A percentile compares a stretch with the other conserved stretches of the same genome.
Conservation (phyloP, 2,329 filamentous ascomycete species). For the Fusarium brevicatenulatum region DNA sequence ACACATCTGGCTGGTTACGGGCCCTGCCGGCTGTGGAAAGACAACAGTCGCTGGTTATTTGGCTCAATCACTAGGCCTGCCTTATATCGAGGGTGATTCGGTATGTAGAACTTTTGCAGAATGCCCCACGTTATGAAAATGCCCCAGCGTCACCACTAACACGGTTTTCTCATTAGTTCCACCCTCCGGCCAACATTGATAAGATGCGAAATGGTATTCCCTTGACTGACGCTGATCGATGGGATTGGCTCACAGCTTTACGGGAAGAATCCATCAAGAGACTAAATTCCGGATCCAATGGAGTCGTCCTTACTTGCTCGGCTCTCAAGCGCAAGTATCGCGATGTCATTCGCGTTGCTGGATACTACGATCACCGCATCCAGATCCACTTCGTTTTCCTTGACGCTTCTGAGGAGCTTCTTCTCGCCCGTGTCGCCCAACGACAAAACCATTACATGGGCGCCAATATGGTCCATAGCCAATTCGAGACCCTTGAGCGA, state of each 20-base stretch:
- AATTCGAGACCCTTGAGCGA: constrained; percentile 87
- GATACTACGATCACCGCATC: constrained; percentile 78
- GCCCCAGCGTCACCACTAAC: constrained; percentile 38
- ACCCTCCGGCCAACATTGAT: constrained; percentile 80
- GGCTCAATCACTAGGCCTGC: constrained; percentile 69
- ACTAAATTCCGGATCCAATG: constrained; percentile 66
- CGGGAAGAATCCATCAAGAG: constrained; percentile 73
- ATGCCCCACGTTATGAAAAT: not conserved
- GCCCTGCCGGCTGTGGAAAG: constrained; percentile 83
- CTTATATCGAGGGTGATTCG: constrained; percentile 82
- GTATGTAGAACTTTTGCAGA: constrained; percentile 58
- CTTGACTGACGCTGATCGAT: constrained; percentile 91
- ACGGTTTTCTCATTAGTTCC: constrained; percentile 65
- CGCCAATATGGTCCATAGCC: constrained; percentile 91
- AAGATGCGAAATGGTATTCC: constrained; percentile 91
- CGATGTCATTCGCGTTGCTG: constrained; percentile 85
- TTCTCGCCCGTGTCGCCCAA: constrained; percentile 78
- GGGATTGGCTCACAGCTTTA: constrained; percentile 92
- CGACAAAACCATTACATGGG: constrained; percentile 95
- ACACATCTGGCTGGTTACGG: constrained; percentile 84
- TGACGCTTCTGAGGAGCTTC: constrained; percentile 76
- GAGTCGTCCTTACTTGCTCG: constrained; percentile 96
- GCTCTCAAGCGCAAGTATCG: constrained; percentile 97
- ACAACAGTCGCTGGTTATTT: constrained; percentile 77
- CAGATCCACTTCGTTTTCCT: constrained; percentile 94